phyloP scores from a whole-genome alignment of 176 grass and related monocot species.

The Oropetium thomaeum region DNA sequence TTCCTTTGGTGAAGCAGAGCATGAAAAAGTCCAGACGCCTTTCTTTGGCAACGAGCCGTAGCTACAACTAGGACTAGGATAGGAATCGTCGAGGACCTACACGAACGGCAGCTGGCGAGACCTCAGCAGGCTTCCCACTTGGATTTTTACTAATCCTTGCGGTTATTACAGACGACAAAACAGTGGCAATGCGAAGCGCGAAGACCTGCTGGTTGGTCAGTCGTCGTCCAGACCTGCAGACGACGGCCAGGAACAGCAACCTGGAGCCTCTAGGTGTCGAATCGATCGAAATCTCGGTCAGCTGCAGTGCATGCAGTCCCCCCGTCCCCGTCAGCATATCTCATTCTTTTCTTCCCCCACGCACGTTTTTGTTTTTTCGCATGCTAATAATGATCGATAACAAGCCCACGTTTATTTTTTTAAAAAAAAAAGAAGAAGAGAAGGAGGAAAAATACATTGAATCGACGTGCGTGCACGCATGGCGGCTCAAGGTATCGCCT shows the following conservation, averaged over 20 bases:
- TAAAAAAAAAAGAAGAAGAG: too few relatives aligned
- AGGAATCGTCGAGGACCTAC: neutral
- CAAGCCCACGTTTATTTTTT: neutral
- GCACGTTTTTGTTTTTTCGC: neutral
- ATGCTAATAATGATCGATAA: too few relatives aligned
- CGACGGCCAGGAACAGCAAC: neutral
- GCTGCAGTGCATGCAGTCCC: neutral
- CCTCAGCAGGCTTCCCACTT: too few relatives aligned
- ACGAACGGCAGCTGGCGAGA: neutral
- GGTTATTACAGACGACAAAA: neutral
- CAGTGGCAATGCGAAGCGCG: neutral
- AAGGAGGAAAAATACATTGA: too few relatives aligned
- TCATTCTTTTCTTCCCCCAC: too few relatives aligned
- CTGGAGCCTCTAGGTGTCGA: neutral
- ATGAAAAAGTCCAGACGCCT: too few relatives aligned
- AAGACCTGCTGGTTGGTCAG: neutral
- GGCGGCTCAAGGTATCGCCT: neutral
- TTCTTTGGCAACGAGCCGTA: neutral
- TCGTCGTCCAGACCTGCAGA: neutral
- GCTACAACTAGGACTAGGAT: neutral
- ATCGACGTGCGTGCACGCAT: neutral
- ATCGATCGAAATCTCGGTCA: neutral
- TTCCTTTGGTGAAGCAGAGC: too few relatives aligned
- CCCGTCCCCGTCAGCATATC: neutral
- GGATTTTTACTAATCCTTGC: neutral